Evolutionary conservation across 192 early-diverging fungal species (phyloP), one percentile per base, ranked within the genome.

Genomic region (Gryganskiella cystojenkinii): DNA sequence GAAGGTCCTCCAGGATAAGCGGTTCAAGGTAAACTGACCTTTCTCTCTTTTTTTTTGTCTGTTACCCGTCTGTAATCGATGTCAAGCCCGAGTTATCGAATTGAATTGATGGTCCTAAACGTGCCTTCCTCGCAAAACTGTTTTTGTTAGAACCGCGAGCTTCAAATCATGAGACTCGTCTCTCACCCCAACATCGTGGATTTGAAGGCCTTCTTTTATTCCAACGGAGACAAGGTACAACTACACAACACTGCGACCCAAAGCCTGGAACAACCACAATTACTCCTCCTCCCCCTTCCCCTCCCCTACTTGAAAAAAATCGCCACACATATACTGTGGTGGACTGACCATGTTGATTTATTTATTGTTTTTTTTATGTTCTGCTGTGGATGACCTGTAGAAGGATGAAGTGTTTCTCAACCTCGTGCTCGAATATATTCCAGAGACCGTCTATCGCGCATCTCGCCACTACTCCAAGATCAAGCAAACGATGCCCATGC

Each of bases 1-100:
- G 85, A 98, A 98, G 83, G 98, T 99, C 6, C 81, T 98, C 34
- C 98, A 98, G 87, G 98, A 99, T 80, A 96, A 94, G 82, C 91
- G 98, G 35, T 99, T 98, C 89, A 99, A 99, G 89, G 94, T 94
- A 85, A 57, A 22, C 15, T 15, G 19, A 5, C 53, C 31, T 25
- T 49, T 42, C 40, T 30, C 37, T 57, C 30, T 55, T 43, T 46
- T 58, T 56, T 27, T 53, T 54, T 55, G 13, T 64, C 4, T 49
- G 10, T 35, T 46, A 53, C 34, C 30, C 7, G 31, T 61, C 30
- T 64, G 35, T 40, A 53, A 45, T 44, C 43, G 53, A 51, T 33
- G 43, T 13, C 40, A 17, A 9, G 0, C 35, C 56, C 3, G 13
- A 27, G 56, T 17, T 44, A 30, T 44, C 2, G 30, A 17, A 44